Percentiles rank a stretch among this genome's conserved stretches.
phyloP scores from a whole-genome alignment of 1,139 yeast genomes.

The Yamadazyma triangularis region DNA sequence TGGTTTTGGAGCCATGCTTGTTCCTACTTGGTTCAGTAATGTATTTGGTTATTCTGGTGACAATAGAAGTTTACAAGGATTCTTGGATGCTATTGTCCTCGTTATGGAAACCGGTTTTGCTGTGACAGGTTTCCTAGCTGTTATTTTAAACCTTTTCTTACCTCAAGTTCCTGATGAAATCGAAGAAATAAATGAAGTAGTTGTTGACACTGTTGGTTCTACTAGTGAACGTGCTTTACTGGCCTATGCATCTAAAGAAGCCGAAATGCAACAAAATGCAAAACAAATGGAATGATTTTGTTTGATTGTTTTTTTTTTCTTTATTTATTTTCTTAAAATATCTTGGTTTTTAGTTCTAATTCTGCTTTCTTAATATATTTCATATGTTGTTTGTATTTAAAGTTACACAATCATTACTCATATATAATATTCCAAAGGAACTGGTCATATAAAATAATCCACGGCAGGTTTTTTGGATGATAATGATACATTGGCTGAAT shows the following conservation, averaged over 20 bases:
- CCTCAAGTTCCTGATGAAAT: constrained; percentile 68
- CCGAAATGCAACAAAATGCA: too few species aligned
- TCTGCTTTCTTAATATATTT: too few species aligned
- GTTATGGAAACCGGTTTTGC: constrained; percentile 89
- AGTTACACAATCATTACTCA: too few species aligned
- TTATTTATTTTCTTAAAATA: too few species aligned
- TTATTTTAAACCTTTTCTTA: constrained; percentile 61
- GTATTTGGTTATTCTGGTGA: constrained; percentile 73
- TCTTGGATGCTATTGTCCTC: constrained; percentile 71
- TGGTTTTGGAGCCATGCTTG: constrained; percentile 74
- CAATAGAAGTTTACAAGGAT: constrained; percentile 62
- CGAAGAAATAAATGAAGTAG: constrained; percentile 45
- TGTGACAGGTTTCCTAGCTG: constrained; percentile 72
- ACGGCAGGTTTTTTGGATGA: constrained; percentile 45
- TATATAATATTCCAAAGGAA: too few species aligned
- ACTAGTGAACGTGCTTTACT: constrained; percentile 41
- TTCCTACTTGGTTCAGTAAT: constrained; percentile 65
- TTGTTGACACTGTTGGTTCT: constrained; percentile 44
- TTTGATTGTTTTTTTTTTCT: too few species aligned
- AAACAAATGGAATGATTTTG: too few species aligned
- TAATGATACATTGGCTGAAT: constrained; percentile 43
- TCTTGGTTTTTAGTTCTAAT: too few species aligned
- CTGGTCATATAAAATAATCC: constrained; percentile 60
- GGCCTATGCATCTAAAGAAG: constrained; percentile 33
- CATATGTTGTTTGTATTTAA: too few species aligned